Base-by-base conservation (phyloP, 768 basidiomycete genomes). In the Russula sp. region DNA sequence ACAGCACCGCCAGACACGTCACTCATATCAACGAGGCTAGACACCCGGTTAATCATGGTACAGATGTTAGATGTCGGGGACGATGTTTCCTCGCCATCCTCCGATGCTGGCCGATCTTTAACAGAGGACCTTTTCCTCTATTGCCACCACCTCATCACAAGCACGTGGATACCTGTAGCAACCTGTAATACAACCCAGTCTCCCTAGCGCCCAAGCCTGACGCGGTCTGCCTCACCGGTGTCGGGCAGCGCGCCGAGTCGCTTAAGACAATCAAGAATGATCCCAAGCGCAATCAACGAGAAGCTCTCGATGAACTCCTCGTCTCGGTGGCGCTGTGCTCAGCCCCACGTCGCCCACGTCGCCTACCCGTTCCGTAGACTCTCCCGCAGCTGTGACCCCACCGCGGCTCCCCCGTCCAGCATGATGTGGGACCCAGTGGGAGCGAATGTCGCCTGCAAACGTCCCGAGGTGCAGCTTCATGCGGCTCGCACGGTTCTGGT, bases 341-440 rank as follows among this genome's bases (percentile, higher is more conserved):
- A 80, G 37, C 76, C 73, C 88, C 88, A 91, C 11, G 83, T 84
- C 16, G 71, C 74, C 89, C 88, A 91, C 11, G 83, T 84, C 16
- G 71, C 74, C 89, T 88, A 92, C 1, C 82, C 84, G 52, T 75
- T 72, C 56, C 75, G 73, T 31, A 91, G 75, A 1, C 75, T 76
- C n/a, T 69, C 73, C 55, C 73, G 66, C 45, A 81, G 64, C n/a
- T 27, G 31, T 8, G 6, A 18, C 32, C 27, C 20, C 31, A 22
- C 8, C 9, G 31, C 9, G 18, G 42, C 13, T 1, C 31, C 32
- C 1, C 42, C 44, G 48, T 10, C 35, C 2, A 42, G 50, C 13
- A 62, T 14, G 34, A 79, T 71, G 48, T 77, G 75, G 45, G 66
- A 70, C 65, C 79, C 80, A 11, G 48, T 77, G 75, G 45, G 66